Percentiles rank a stretch among this genome's conserved stretches.
Evolutionary conservation across 2,329 filamentous ascomycete genomes (phyloP).

Genomic region (Helminthosporium solani): DNA sequence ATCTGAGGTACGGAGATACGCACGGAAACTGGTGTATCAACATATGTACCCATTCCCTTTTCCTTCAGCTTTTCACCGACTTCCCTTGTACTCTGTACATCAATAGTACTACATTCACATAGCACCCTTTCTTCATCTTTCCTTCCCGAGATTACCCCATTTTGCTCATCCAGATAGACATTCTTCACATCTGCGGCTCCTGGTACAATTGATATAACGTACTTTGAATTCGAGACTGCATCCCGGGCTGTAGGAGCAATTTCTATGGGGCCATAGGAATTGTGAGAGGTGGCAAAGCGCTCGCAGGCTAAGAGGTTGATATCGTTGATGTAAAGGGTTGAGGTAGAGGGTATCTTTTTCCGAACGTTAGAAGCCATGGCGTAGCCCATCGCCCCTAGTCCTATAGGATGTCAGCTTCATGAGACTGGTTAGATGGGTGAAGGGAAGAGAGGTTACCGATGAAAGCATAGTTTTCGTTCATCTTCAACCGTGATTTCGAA

Average conservation of each 20-base stretch:
- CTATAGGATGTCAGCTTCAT: slow-evolving; percentile 13
- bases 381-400: slow-evolving; percentile 40
- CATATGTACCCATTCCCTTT: slow-evolving; percentile 21
- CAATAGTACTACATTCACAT: slow-evolving; percentile 38
- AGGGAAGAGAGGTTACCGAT: slow-evolving; percentile 20
- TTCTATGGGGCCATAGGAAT: slow-evolving; percentile 21
- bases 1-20: slow-evolving; percentile 1
- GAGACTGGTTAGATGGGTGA: background rate
- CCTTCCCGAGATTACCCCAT: slow-evolving; percentile 26
- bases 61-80: slow-evolving; percentile 20
- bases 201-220: slow-evolving; percentile 34
- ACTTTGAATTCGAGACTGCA: slow-evolving; percentile 29
- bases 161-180: slow-evolving; percentile 29
- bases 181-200: slow-evolving; percentile 27
- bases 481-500: slow-evolving; percentile 1
- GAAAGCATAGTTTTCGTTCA: slow-evolving; percentile 34
- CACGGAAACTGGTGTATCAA: slow-evolving; percentile 37
- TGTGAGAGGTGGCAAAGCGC: slow-evolving; percentile 24
- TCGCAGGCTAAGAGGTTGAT: slow-evolving; percentile 26
- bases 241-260: slow-evolving; percentile 28
- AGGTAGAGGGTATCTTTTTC: slow-evolving; percentile 19
- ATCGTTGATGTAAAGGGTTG: slow-evolving; percentile 33
- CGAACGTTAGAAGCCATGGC: slow-evolving; percentile 36
- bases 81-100: slow-evolving; percentile 27
- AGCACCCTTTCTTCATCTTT: slow-evolving; percentile 22